Percentiles rank a stretch among this genome's conserved stretches.
These are phyloP conservation scores for Westerdykella ornata DNA, from an alignment of 2,329 filamentous ascomycete genomes.

Conservation along the genomic window DNA sequence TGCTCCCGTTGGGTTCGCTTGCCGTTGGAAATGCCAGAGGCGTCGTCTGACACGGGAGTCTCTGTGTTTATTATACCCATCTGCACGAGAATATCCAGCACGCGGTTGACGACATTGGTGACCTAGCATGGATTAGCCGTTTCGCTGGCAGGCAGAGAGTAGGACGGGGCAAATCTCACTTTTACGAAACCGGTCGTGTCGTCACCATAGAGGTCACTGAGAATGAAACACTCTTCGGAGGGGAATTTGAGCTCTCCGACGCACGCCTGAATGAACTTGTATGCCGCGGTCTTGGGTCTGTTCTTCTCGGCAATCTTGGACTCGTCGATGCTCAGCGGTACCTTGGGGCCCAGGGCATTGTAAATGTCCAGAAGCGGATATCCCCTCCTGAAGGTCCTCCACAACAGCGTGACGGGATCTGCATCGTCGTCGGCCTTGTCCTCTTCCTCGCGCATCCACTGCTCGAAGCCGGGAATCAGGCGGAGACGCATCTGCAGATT, in stretches of 20 bases:
- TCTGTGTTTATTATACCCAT: constrained; percentile 58
- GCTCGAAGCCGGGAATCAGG: constrained; percentile 76
- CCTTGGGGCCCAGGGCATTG: constrained; percentile 70
- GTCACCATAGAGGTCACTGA: constrained; percentile 83
- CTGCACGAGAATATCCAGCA: constrained; percentile 78
- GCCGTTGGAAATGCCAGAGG: constrained; percentile 36
- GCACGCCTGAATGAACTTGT: constrained; percentile 88
- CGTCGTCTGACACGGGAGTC: constrained; percentile 47
- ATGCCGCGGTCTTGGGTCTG: constrained; percentile 77
- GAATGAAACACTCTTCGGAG: constrained; percentile 78
- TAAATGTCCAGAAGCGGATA: constrained; percentile 82
- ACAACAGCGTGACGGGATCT: constrained; percentile 84
- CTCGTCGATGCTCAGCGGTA: constrained; percentile 62
- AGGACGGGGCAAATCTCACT: constrained; percentile 41
- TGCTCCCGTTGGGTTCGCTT: constrained; percentile 73
- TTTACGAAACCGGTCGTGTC: constrained; percentile 98
- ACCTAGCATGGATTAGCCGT: constrained; percentile 48
- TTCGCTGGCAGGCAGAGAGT: neutral
- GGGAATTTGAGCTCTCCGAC: constrained; percentile 74
- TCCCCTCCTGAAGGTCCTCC: constrained; percentile 78
- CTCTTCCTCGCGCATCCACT: constrained; percentile 64
- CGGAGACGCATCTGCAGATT: constrained; percentile 73
- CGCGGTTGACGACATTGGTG: constrained; percentile 83
- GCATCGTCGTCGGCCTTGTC: constrained; percentile 60
- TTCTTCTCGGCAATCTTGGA: constrained; percentile 59